Conservation (phyloP, 495 filamentous ascomycete genomes). For the Penicillium verhagenii region DNA sequence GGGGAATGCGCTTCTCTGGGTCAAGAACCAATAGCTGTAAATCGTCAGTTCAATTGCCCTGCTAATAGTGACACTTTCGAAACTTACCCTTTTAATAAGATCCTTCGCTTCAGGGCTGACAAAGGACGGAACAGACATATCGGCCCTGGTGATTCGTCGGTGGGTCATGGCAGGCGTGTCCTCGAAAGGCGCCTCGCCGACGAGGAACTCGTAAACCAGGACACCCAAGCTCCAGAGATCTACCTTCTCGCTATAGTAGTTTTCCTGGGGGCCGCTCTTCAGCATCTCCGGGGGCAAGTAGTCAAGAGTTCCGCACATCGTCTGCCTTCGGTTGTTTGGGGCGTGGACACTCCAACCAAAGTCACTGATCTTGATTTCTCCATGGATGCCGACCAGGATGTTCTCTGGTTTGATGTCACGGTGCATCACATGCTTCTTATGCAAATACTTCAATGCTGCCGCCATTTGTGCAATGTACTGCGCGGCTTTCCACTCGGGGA, state of each 20-base stretch:
- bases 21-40: conserved; percentile 84
- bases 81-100: conserved; percentile 80
- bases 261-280: conserved; percentile 71
- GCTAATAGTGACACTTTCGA: background rate
- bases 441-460: conserved; percentile 83
- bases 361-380: conserved; percentile 97
- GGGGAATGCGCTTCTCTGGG: conserved; percentile 86
- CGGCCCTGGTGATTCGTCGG: conserved; percentile 78
- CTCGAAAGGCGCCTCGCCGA: conserved; percentile 95
- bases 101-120: conserved; percentile 90
- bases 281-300: conserved; percentile 99
- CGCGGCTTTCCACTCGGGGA: conserved; percentile 94
- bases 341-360: conserved; percentile 99
- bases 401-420: conserved; percentile 99
- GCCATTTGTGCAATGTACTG: conserved; percentile 99
- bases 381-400: conserved; percentile 94
- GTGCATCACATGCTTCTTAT: conserved; percentile 98
- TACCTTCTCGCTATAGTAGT: conserved; percentile 91
- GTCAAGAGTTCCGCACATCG: conserved; percentile 96
- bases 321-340: conserved; percentile 88
- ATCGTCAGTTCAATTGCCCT: conserved; percentile 12
- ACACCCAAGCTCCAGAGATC: conserved; percentile 96
- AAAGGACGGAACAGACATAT: conserved; percentile 90
- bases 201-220: conserved; percentile 92
- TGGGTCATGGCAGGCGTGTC: conserved; percentile 95